Conservation (phyloP, 148 eudicot species). For the Cornus florida region DNA sequence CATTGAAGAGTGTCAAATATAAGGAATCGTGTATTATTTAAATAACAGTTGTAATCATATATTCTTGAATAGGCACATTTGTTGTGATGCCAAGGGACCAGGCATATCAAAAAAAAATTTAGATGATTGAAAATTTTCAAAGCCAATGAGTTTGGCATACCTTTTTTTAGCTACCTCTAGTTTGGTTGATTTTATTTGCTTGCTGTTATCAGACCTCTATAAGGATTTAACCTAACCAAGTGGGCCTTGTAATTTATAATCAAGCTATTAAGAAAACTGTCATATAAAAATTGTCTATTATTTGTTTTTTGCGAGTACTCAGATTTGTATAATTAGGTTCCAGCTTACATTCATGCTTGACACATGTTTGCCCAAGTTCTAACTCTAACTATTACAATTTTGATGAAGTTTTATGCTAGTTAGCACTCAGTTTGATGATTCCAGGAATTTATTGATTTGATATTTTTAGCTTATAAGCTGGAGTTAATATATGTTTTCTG, state of each 20-base stretch:
- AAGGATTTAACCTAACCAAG: too few relatives aligned
- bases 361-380: background rate
- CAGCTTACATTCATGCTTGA: background rate
- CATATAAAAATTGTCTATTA: too few relatives aligned
- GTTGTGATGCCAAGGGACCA: background rate
- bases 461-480: background rate
- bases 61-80: background rate
- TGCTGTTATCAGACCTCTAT: too few relatives aligned
- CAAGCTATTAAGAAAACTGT: too few relatives aligned
- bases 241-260: too few relatives aligned
- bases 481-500: background rate
- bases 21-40: background rate
- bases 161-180: too few relatives aligned
- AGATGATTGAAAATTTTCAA: too few relatives aligned
- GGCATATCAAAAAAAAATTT: background rate
- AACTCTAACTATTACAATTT: background rate
- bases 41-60: background rate
- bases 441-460: too few relatives aligned
- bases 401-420: background rate
- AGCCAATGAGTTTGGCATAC: too few relatives aligned
- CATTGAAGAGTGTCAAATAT: background rate
- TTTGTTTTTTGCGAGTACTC: background rate
- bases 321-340: too few relatives aligned
- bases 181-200: too few relatives aligned
- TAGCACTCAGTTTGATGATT: too few relatives aligned